Evolutionary conservation across 1,284 basidiomycete species (phyloP).

Genomic region (Apiotrichum akiyoshidainum): DNA sequence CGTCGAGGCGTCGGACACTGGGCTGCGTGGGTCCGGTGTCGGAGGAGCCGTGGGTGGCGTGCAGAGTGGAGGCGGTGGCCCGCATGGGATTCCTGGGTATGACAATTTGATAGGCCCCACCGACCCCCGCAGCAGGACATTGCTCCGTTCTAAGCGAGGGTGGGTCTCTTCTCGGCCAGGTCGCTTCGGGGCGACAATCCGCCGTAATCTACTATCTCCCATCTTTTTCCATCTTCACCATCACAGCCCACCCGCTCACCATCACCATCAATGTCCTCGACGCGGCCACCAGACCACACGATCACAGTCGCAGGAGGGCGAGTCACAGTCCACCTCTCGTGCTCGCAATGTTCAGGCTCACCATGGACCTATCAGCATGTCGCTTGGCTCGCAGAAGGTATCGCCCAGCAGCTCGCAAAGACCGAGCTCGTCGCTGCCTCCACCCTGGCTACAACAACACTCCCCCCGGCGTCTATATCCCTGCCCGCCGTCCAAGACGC

Average conservation of each 20-base stretch:
- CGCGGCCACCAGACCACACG: neutral
- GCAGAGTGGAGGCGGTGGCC: too few relatives aligned
- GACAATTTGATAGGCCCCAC: too few relatives aligned
- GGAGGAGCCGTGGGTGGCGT: too few relatives aligned
- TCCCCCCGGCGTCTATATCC: too few relatives aligned
- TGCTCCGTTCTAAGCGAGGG: too few relatives aligned
- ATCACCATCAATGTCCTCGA: neutral
- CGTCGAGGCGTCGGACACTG: too few relatives aligned
- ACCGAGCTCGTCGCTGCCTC: neutral
- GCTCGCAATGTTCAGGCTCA: constrained; percentile 2
- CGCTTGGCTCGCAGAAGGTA: constrained; percentile 11
- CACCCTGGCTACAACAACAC: neutral
- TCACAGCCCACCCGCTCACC: neutral
- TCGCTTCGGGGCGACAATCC: too few relatives aligned
- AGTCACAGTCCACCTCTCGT: constrained; percentile 13
- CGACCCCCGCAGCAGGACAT: too few relatives aligned
- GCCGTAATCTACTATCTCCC: neutral
- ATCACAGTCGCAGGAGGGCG: constrained; percentile 13
- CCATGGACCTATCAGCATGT: constrained; percentile 18
- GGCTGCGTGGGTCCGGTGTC: too few relatives aligned
- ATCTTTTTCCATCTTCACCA: neutral
- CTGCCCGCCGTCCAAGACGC: too few relatives aligned
- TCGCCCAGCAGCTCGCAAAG: constrained; percentile 1
- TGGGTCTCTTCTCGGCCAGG: too few relatives aligned
- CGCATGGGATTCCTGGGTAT: too few relatives aligned